Percentiles rank a stretch among this genome's conserved stretches.
Conservation (phyloP, 1,284 basidiomycete species). For the Leccinum subrobustum region DNA sequence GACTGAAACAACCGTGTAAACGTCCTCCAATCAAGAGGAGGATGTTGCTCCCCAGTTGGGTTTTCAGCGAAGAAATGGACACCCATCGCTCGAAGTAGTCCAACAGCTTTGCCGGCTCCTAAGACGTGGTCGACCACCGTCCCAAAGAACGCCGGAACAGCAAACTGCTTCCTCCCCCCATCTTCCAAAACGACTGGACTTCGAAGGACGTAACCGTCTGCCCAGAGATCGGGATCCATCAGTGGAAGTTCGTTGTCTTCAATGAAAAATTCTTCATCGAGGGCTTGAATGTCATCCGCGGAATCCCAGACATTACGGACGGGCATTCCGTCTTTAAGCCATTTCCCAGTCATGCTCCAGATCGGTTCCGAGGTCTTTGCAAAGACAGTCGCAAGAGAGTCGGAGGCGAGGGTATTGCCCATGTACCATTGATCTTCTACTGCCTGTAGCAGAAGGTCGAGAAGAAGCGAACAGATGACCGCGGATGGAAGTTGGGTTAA, state of each 20-base stretch:
- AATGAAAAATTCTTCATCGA: constrained; percentile 82
- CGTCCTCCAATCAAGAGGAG: constrained; percentile 25
- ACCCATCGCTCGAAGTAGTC: constrained; percentile 57
- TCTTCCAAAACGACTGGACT: constrained; percentile 36
- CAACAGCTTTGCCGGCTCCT: constrained; percentile 76
- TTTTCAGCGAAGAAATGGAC: constrained; percentile 28
- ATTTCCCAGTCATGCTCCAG: constrained; percentile 71
- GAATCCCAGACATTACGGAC: constrained; percentile 41
- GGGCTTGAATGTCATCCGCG: constrained; percentile 27
- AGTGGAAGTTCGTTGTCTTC: constrained; percentile 64
- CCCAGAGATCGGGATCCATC: constrained; percentile 79
- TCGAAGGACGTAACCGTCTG: constrained; percentile 64
- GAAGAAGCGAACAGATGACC: constrained; percentile 49
- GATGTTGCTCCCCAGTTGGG: constrained; percentile 13
- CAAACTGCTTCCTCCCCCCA: constrained; percentile 36
- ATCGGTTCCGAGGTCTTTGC: constrained; percentile 62
- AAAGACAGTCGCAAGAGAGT: constrained; percentile 63
- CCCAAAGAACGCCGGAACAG: constrained; percentile 60
- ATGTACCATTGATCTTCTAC: constrained; percentile 56
- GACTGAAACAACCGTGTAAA: constrained; percentile 36
- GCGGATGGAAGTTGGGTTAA: constrained; percentile 48
- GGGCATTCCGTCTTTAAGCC: constrained; percentile 76
- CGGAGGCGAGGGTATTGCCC: constrained; percentile 51
- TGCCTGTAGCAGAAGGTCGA: constrained; percentile 60
- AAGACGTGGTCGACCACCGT: constrained; percentile 60